Evolutionary conservation across 257 asterid species (phyloP).

Genomic region (Nicotiana knightiana): DNA sequence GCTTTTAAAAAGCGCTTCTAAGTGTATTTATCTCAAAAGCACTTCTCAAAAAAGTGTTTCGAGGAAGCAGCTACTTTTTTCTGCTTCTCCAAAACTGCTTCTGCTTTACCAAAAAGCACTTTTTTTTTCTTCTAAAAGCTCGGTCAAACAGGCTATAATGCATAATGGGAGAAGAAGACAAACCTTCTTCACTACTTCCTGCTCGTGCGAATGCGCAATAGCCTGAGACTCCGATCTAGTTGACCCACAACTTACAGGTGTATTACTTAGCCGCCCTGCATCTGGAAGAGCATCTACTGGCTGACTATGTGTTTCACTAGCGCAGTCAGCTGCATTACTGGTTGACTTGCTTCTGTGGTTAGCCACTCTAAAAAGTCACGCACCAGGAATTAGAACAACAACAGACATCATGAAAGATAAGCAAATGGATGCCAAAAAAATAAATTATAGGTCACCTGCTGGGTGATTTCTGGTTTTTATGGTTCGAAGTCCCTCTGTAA

Average conservation of each 20-base stretch:
- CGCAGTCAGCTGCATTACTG: constrained; percentile 35
- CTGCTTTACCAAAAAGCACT: no score
- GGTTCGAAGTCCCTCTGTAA: constrained; percentile 26
- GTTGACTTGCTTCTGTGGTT: constrained; percentile 42
- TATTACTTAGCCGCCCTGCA: constrained; percentile 26
- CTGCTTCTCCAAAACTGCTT: no score
- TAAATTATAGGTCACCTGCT: constrained; percentile 22
- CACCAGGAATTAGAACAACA: not conserved
- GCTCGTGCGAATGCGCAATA: constrained; percentile 20
- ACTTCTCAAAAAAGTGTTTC: no score
- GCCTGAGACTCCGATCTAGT: constrained; percentile 33
- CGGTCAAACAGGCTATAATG: constrained; percentile 3
- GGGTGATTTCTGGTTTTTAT: constrained; percentile 48
- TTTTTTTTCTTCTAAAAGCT: no score
- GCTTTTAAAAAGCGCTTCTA: no score
- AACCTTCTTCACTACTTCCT: constrained; percentile 39
- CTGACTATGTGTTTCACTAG: constrained; percentile 38
- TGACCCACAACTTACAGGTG: constrained; percentile 24
- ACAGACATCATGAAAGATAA: not conserved
- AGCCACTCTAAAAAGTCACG: constrained; percentile 36
- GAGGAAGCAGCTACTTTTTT: no score
- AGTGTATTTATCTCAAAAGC: no score
- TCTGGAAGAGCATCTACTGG: constrained; percentile 37
- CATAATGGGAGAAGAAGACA: constrained; percentile 6
- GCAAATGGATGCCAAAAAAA: constrained; percentile 16